Percentiles rank a stretch among this genome's conserved stretches.
Conservation (phyloP, 441 rosid species). For the Rhodomyrtus psidioides region DNA sequence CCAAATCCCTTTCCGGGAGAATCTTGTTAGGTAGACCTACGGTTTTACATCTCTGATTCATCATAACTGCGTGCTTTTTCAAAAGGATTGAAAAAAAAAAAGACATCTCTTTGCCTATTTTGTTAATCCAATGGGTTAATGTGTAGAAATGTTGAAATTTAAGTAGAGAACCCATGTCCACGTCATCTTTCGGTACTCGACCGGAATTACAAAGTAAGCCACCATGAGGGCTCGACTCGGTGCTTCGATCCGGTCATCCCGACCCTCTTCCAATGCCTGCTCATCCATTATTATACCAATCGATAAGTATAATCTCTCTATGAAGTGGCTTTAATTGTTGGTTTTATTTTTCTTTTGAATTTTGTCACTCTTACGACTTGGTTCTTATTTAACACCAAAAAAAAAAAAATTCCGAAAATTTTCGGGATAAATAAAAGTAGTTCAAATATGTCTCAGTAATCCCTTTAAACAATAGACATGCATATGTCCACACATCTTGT, state of each 20-base stretch:
- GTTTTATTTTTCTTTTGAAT: no score
- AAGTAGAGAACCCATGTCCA: background rate
- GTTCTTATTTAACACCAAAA: background rate
- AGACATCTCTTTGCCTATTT: background rate
- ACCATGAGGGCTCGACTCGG: background rate
- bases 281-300: background rate
- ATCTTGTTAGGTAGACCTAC: background rate
- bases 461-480: background rate
- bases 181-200: background rate
- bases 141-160: background rate
- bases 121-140: background rate
- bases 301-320: background rate
- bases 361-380: background rate
- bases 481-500: background rate
- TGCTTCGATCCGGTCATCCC: background rate
- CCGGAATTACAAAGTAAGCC: background rate
- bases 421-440: background rate
- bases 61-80: background rate
- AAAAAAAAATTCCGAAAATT: background rate
- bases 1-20: no score
- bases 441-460: background rate
- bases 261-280: background rate
- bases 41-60: background rate
- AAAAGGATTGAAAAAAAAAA: background rate
- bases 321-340: rapidly evolving